Evolutionary conservation across 2,329 filamentous ascomycete species (phyloP), one percentile per base, ranked within the genome.

Genomic region (Aspergillus chevalieri): DNA sequence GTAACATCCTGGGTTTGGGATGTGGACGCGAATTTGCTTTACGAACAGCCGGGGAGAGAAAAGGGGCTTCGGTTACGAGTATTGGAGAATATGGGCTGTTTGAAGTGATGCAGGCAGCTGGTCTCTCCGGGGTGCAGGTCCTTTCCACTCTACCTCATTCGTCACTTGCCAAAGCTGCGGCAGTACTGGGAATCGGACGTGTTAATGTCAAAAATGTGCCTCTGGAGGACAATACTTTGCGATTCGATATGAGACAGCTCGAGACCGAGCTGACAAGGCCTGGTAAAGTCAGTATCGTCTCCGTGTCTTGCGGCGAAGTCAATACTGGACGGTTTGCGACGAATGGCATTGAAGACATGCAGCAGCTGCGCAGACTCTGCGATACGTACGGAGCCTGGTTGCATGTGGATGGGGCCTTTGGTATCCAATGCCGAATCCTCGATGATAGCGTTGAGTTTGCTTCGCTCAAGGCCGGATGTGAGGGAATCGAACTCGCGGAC

Each of bases 381-480:
- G 84, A 93, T 58, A 73, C 76, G 55, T 83, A 92, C 56, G 78
- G 79, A 1, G 85, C 89, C 0, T 96, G 91, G 91, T 77, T 96
- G 36, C 92, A 97, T 66, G 84, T 92, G 6, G 92, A 96, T 61
- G 91, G 86, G 42, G 91, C 92, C 0, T 95, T 97, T 65, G 92
- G 92, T 0, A 79, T 95, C 10, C 89, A 94, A 63, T 86, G 81
- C 0, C 79, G 89, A 12, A 66, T 83, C 1, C 75, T 96, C 1
- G 77, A 80, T 0, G 65, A 75, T 0, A 74, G 64, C 8, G 64
- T 75, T 1, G 78, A 85, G 49, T 90, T 87, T 62, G 64, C 65
- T 10, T 71, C 52, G 43, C 63, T 82, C 52, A 82, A 70, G 50
- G 69, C 65, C 33, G 76, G 69, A 51, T 77, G 71, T 1, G 76